Evolutionary conservation across 1,284 basidiomycete genomes (phyloP), one percentile per base, ranked within the genome.

Genomic region (Rhodotorula sp.): DNA sequence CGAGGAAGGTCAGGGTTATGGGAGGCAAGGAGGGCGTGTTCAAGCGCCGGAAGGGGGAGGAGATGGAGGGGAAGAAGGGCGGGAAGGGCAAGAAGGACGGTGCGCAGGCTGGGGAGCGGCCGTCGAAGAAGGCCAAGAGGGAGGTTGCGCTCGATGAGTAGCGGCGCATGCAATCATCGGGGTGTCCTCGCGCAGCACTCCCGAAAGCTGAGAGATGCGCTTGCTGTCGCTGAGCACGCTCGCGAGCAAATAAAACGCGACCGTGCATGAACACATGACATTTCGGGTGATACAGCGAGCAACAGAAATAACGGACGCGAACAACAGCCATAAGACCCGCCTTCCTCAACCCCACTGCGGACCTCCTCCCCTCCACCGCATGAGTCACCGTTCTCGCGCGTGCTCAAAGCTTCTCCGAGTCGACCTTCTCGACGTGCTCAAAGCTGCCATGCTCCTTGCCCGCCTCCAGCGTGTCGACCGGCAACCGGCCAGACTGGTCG

Each of bases 41-140:
- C 89, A 56, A 86, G 89, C 64, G 94, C 91, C 58, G 46, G 53
- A 54, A 57, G 55, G 58, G 37, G 10, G 46, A n/a, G 4, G 25
- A 13, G 37, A 21, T 32, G 41, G n/a, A 37, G 50, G 19, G 22
- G 53, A 60, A 41, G 34, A 48, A 61, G 44, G 59, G 10, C 25
- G 46, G 22, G 36, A 15, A 39, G 59, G 55, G 50, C 44, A 27
- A 21, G 41, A 22, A 34, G 32, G 39, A 9, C 9, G 32, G 46
- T 34, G 29, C 8, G 39, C 29, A 37, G n/a, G 41, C 39, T 48
- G 59, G 10, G 89, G 57, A 86, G 25, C 64, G 59, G 19, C 34
- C 59, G 53, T 51, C 34, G 25, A 69, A 71, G 65, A 71, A 57
- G 62, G 29, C 59, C 12, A 67, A 69, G 63, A 65, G 56, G 34